A percentile compares a stretch with the other conserved stretches of the same genome.
Conservation (phyloP, 495 filamentous ascomycete genomes). For the Neurospora sp. region DNA sequence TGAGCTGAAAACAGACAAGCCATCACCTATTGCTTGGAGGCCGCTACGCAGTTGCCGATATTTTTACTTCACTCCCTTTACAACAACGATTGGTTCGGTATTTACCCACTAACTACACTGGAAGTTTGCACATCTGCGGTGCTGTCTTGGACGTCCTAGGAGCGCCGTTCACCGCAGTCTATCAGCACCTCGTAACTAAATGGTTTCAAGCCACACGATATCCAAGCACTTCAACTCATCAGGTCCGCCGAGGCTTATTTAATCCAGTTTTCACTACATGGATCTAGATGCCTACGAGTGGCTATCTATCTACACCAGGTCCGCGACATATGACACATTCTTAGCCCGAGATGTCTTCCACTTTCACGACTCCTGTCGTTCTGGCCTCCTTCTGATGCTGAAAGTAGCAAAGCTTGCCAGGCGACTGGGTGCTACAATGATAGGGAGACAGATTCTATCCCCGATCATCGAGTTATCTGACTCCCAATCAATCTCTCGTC, state of each 20-base stretch:
- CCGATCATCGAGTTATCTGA: background rate
- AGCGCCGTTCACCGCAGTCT: background rate
- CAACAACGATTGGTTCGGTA: background rate
- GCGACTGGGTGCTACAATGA: background rate
- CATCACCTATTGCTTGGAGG: background rate
- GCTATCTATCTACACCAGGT: background rate
- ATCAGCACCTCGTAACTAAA: no score
- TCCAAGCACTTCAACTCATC: background rate
- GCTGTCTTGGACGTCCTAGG: background rate
- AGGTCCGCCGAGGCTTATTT: background rate
- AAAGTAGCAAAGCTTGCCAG: background rate
- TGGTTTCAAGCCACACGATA: background rate
- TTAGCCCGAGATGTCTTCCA: background rate
- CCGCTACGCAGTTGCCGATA: background rate
- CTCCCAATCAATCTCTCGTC: background rate
- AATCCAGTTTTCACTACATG: background rate
- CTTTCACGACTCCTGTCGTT: background rate
- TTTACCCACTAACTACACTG: background rate
- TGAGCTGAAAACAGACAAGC: background rate
- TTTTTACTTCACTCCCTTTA: background rate
- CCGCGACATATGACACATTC: background rate
- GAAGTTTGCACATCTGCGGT: background rate
- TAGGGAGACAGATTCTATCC: background rate
- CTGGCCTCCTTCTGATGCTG: background rate
- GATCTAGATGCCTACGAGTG: background rate